Conservation (phyloP, 2,329 filamentous ascomycete genomes). For the Decorospora gaudefroyi region DNA sequence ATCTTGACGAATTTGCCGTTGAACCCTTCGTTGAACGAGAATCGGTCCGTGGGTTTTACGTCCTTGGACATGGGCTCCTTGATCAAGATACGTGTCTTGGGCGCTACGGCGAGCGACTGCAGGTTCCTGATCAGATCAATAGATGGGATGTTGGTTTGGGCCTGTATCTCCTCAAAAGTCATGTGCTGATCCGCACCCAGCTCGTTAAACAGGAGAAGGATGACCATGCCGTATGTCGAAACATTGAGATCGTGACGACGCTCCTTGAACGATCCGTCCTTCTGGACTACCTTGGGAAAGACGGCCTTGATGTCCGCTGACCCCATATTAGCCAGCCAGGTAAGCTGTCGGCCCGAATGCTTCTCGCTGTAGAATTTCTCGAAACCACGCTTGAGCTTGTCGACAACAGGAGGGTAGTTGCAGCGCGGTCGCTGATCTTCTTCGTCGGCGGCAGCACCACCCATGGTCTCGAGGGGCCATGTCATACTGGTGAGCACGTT, state of each 20-base stretch:
- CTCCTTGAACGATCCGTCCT: slow-evolving; percentile 67
- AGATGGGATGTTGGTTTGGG: slow-evolving; percentile 75
- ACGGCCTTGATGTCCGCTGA: slow-evolving; percentile 83
- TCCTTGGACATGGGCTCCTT: slow-evolving; percentile 82
- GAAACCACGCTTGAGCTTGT: slow-evolving; percentile 79
- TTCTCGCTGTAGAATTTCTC: slow-evolving; percentile 86
- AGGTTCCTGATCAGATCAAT: slow-evolving; percentile 76
- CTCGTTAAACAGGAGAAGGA: slow-evolving; percentile 88
- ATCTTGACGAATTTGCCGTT: slow-evolving; percentile 82
- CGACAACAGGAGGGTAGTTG: slow-evolving; percentile 75
- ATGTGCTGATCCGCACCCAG: slow-evolving; percentile 58
- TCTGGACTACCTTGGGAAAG: slow-evolving; percentile 73
- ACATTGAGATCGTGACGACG: slow-evolving; percentile 88
- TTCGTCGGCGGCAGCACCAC: slow-evolving; percentile 57
- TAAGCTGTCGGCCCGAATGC: slow-evolving; percentile 84
- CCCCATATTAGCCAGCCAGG: slow-evolving; percentile 78
- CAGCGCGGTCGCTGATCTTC: slow-evolving; percentile 57
- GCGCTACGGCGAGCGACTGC: slow-evolving; percentile 78
- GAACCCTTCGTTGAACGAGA: slow-evolving; percentile 82
- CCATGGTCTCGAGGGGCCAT: slow-evolving; percentile 92
- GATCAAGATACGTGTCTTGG: slow-evolving; percentile 78
- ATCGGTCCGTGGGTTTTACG: slow-evolving; percentile 75
- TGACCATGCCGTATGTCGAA: slow-evolving; percentile 88
- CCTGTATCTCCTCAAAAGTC: slow-evolving; percentile 78
- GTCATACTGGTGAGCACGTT: slow-evolving; percentile 90